These are phyloP conservation scores for Bondarzewia mesenterica DNA, from an alignment of 1,284 basidiomycete genomes.

Conservation along the genomic window DNA sequence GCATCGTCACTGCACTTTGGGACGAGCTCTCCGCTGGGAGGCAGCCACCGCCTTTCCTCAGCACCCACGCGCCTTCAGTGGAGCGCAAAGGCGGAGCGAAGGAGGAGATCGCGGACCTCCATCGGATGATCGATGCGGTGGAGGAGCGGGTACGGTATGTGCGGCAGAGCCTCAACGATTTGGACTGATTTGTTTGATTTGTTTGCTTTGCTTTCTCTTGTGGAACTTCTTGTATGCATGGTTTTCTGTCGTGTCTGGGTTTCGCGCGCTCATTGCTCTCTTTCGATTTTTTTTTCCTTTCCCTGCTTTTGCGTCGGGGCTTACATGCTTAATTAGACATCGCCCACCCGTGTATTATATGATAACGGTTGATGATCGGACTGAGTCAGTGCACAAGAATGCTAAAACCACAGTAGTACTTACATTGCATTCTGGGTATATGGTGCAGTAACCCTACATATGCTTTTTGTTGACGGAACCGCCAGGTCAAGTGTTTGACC, in stretches of 20 bases:
- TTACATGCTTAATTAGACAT: background rate
- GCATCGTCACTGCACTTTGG: conserved; percentile 58
- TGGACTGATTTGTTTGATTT: conserved; percentile 14
- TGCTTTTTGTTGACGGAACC: too few species aligned
- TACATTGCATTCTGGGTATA: too few species aligned
- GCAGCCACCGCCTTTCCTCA: conserved; percentile 9
- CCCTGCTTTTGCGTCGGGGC: background rate
- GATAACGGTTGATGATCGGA: too few species aligned
- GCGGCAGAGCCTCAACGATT: conserved; percentile 23
- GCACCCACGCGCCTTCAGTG: conserved; percentile 11
- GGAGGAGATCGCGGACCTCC: conserved; percentile 43
- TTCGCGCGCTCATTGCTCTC: too few species aligned
- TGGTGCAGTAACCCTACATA: too few species aligned
- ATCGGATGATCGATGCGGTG: conserved; percentile 43
- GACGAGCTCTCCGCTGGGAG: conserved; percentile 50
- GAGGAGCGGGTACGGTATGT: conserved; percentile 45
- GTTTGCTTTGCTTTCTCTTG: background rate
- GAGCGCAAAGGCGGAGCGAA: conserved; percentile 26
- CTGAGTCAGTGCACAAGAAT: too few species aligned
- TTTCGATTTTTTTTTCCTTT: background rate
- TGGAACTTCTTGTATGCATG: background rate
- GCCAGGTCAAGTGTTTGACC: too few species aligned
- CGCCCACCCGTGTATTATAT: too few species aligned
- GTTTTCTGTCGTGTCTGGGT: background rate
- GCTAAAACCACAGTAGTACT: too few species aligned